A percentile compares a stretch with the other conserved stretches of the same genome.
Conservation (phyloP, 192 early-diverging fungal species). For the Gonapodya prolifera region DNA sequence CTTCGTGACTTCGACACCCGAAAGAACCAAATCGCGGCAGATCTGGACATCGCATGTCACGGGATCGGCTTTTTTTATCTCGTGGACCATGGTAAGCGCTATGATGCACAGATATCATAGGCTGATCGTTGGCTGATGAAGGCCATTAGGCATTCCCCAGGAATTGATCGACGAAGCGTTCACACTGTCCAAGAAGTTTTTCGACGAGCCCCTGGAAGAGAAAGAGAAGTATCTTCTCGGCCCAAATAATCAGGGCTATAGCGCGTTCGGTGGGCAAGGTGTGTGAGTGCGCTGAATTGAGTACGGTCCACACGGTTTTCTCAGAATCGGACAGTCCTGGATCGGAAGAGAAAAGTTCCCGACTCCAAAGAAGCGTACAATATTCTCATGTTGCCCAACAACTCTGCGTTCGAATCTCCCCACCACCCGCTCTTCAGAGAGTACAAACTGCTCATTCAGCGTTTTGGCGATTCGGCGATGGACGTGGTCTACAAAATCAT, state of each 20-base stretch:
- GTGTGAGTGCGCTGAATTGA: too few species aligned
- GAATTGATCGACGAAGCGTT: neutral
- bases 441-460: neutral
- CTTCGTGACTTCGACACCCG: neutral
- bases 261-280: too few species aligned
- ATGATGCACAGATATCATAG: too few species aligned
- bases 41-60: neutral
- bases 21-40: neutral
- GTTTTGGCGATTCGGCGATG: neutral
- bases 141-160: neutral
- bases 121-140: neutral
- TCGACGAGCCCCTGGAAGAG: neutral
- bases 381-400: neutral
- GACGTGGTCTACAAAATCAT: neutral
- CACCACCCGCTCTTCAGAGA: neutral
- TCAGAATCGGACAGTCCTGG: neutral
- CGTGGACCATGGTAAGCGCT: neutral
- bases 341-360: neutral
- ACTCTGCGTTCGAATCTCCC: neutral
- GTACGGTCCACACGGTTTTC: too few species aligned
- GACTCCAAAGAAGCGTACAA: neutral
- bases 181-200: neutral
- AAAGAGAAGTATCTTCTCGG: neutral
- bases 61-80: neutral
- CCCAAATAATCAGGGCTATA: neutral